phyloP scores from a whole-genome alignment of 345 rosid genomes.

The Ricinus communis region DNA sequence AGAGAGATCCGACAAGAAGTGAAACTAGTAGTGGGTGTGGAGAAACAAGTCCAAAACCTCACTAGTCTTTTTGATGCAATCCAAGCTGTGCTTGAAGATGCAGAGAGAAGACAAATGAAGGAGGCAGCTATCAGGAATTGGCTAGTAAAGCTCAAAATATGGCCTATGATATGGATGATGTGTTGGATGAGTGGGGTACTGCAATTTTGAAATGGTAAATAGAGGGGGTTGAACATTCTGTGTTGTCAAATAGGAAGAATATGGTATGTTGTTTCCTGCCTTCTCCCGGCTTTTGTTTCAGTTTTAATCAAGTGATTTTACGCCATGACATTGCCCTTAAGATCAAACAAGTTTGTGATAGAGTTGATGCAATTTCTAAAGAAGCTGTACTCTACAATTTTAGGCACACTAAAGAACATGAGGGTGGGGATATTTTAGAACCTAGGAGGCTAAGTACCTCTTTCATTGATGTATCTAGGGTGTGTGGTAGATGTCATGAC shows the following conservation, averaged over 20 bases:
- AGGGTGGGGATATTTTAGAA: too few relatives aligned
- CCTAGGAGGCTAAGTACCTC: not conserved
- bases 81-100: conserved; percentile 20
- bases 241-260: not conserved
- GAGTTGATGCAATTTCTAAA: not conserved
- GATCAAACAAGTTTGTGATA: not conserved
- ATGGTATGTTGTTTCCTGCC: not conserved
- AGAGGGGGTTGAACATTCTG: too few relatives aligned
- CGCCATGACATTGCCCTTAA: conserved; percentile 2
- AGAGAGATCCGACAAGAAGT: not conserved
- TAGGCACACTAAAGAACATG: not conserved
- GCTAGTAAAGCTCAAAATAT: conserved; percentile 19
- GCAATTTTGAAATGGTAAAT: too few relatives aligned
- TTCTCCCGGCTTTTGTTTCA: not conserved
- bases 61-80: conserved; percentile 5
- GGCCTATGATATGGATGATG: conserved; percentile 22
- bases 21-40: conserved; percentile 8
- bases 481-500: not conserved
- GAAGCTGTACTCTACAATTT: not conserved
- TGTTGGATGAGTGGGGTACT: conserved; percentile 23
- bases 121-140: conserved; percentile 10
- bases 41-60: conserved; percentile 7
- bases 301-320: not conserved
- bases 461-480: not conserved
- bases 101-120: conserved; percentile 23